These are phyloP conservation scores for Pythium graminicola DNA, from an alignment of 352 stramenopile species.

Conservation along the genomic window DNA sequence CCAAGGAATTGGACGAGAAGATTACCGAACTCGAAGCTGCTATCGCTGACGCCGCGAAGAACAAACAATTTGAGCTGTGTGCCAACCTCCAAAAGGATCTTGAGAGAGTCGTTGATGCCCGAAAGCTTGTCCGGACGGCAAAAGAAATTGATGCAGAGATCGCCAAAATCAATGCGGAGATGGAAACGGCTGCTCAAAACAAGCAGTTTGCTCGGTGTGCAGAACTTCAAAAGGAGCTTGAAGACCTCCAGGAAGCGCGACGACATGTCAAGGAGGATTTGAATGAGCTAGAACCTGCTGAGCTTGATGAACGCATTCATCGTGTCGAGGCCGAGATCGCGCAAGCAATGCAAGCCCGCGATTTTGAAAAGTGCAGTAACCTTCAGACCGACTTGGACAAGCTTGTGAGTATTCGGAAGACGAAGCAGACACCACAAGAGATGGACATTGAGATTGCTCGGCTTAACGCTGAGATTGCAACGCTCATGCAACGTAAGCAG, in stretches of 20 bases:
- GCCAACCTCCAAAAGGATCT: constrained; percentile 79
- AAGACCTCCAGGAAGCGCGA: constrained; percentile 66
- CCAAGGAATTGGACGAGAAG: constrained; percentile 71
- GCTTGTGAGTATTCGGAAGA: constrained; percentile 69
- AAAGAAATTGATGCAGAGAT: constrained; percentile 85
- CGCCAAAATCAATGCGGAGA: constrained; percentile 60
- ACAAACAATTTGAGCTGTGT: constrained; percentile 84
- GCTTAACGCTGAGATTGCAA: constrained; percentile 60
- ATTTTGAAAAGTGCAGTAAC: constrained; percentile 74
- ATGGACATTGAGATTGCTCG: constrained; percentile 70
- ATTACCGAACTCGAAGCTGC: constrained; percentile 72
- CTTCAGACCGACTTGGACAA: constrained; percentile 66
- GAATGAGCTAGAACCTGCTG: constrained; percentile 76
- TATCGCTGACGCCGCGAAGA: constrained; percentile 67
- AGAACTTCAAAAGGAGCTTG: constrained; percentile 73
- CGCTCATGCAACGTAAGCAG: constrained; percentile 72
- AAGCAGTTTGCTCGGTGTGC: constrained; percentile 83
- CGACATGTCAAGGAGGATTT: constrained; percentile 78
- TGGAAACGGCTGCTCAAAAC: constrained; percentile 60
- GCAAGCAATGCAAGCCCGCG: constrained; percentile 63
- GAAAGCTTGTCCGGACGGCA: constrained; percentile 77
- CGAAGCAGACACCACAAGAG: constrained; percentile 80
- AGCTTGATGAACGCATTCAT: constrained; percentile 78
- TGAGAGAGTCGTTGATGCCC: constrained; percentile 70
- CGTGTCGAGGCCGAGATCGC: constrained; percentile 59